A percentile compares a stretch with the other conserved stretches of the same genome.
Evolutionary conservation across 2,329 filamentous ascomycete species (phyloP).

Genomic region (Thyridium curvatum): DNA sequence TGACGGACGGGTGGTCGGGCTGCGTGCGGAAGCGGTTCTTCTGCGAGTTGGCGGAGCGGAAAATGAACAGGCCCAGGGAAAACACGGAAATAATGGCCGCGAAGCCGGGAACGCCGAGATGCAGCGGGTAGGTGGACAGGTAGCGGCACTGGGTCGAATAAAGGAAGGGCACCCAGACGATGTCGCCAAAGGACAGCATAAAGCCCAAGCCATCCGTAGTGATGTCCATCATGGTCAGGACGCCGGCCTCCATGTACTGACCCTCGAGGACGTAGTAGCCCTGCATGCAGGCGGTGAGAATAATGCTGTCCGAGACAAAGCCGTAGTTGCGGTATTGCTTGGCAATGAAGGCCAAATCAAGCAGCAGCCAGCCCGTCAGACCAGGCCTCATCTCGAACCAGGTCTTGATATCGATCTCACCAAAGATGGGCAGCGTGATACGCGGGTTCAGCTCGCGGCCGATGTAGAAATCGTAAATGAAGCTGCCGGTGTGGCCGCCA

Average conservation of each 20-base stretch:
- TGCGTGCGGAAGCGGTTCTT: slow-evolving; percentile 87
- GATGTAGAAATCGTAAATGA: slow-evolving; percentile 89
- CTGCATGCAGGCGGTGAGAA: slow-evolving; percentile 71
- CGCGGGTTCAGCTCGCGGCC: slow-evolving; percentile 86
- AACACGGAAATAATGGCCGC: slow-evolving; percentile 59
- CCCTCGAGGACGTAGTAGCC: slow-evolving; percentile 74
- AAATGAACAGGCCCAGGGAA: slow-evolving; percentile 70
- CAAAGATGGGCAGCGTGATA: slow-evolving; percentile 64
- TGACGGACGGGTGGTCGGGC: slow-evolving; percentile 69
- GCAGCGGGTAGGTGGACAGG: slow-evolving; percentile 68
- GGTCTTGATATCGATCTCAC: slow-evolving; percentile 77
- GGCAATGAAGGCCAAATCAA: slow-evolving; percentile 74
- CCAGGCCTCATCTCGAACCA: slow-evolving; percentile 82
- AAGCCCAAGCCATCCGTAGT: slow-evolving; percentile 85
- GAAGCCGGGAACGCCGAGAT: slow-evolving; percentile 61
- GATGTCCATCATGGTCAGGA: slow-evolving; percentile 85
- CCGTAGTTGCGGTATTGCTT: slow-evolving; percentile 79
- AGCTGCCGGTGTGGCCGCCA: slow-evolving; percentile 72
- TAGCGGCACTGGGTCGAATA: slow-evolving; percentile 80
- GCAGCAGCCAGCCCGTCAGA: slow-evolving; percentile 75
- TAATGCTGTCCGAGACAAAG: slow-evolving; percentile 72
- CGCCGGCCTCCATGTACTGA: slow-evolving; percentile 75
- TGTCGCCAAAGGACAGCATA: slow-evolving; percentile 84
- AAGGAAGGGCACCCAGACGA: slow-evolving; percentile 81
- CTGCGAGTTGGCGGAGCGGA: slow-evolving; percentile 80